Percentiles rank a stretch among this genome's conserved stretches.
These are phyloP conservation scores for Phylloporus gajari DNA, from an alignment of 1,284 basidiomycete species.

Conservation along the genomic window DNA sequence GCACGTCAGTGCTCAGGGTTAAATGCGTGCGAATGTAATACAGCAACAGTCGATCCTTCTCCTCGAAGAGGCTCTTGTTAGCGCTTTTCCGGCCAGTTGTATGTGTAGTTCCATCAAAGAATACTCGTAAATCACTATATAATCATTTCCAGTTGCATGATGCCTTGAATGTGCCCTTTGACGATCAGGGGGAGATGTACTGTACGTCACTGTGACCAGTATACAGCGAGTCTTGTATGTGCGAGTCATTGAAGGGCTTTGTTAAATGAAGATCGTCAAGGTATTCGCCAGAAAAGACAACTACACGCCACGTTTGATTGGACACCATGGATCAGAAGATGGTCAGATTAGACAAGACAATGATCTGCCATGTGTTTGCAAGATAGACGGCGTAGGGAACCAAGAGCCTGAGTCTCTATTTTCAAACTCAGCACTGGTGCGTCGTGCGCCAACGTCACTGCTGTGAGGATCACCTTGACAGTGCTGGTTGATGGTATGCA, in stretches of 20 bases:
- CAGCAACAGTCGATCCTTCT: too few relatives aligned
- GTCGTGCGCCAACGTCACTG: too few relatives aligned
- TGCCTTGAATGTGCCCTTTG: too few relatives aligned
- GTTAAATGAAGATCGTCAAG: background rate
- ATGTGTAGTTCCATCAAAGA: too few relatives aligned
- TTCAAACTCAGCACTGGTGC: slow-evolving; percentile 36
- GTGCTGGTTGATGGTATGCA: slow-evolving; percentile 1
- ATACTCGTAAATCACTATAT: too few relatives aligned
- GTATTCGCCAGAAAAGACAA: background rate
- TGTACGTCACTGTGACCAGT: slow-evolving; percentile 30
- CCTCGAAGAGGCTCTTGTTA: too few relatives aligned
- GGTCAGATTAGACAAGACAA: background rate
- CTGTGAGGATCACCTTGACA: too few relatives aligned
- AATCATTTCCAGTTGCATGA: too few relatives aligned
- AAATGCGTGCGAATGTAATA: too few relatives aligned
- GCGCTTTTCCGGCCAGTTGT: too few relatives aligned
- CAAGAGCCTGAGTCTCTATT: slow-evolving; percentile 28
- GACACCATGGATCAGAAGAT: background rate
- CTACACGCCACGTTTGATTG: background rate
- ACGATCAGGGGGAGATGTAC: slow-evolving; percentile 20
- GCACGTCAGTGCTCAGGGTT: too few relatives aligned
- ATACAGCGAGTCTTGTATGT: background rate
- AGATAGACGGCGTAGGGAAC: background rate
- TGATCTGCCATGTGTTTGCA: background rate
- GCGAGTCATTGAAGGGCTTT: background rate